phyloP scores from a whole-genome alignment of 768 basidiomycete genomes.

The Lanmaoa pseudosensibilis region DNA sequence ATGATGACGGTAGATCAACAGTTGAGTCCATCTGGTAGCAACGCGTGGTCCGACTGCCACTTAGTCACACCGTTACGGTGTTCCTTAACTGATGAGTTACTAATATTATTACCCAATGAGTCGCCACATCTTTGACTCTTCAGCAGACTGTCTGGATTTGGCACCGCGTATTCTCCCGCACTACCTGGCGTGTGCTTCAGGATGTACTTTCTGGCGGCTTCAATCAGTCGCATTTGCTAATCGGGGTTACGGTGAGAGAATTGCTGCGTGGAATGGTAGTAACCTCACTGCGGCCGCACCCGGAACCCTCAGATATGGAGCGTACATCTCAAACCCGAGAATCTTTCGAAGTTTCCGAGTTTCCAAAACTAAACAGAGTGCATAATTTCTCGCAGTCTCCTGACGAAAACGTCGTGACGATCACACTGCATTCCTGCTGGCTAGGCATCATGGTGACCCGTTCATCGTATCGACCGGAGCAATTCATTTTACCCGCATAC shows the following conservation, averaged over 20 bases:
- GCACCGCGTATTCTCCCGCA: background rate
- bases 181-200: too few relatives aligned
- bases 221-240: background rate
- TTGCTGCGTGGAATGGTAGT: slow-evolving; percentile 14
- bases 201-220: background rate
- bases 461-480: too few relatives aligned
- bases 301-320: background rate
- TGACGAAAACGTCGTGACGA: background rate
- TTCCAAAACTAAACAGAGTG: too few relatives aligned
- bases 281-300: slow-evolving; percentile 41
- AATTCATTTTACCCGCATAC: too few relatives aligned
- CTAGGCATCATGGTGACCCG: too few relatives aligned
- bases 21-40: too few relatives aligned
- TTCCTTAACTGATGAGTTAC: too few relatives aligned
- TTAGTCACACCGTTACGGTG: too few relatives aligned
- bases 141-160: slow-evolving; percentile 53
- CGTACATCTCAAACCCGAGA: background rate
- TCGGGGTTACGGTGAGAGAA: background rate
- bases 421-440: too few relatives aligned
- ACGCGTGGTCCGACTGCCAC: too few relatives aligned
- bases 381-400: background rate
- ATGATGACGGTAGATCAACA: too few relatives aligned
- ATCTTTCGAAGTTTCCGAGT: background rate
- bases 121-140: slow-evolving; percentile 28
- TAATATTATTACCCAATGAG: too few relatives aligned